Percentiles rank a stretch among this genome's conserved stretches.
These are phyloP conservation scores for Phytophthora idaei DNA, from an alignment of 352 stramenopile genomes.

Conservation along the genomic window DNA sequence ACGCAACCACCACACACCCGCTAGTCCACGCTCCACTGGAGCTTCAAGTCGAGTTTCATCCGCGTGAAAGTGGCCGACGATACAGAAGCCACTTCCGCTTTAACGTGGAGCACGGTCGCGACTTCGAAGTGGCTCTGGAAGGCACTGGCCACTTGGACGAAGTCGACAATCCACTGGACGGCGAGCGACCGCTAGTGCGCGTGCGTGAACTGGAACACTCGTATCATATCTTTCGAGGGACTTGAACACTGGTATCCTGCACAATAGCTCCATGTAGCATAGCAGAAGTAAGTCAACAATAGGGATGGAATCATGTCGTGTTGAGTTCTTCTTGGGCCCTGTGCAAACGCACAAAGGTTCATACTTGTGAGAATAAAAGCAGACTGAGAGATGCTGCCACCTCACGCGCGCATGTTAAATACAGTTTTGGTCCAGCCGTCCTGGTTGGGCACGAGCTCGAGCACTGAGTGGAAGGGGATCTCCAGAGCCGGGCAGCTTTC, in stretches of 20 bases:
- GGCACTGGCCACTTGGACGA: conserved; percentile 71
- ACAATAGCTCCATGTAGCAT: conserved; percentile 8
- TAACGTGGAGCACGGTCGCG: conserved; percentile 56
- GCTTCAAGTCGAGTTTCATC: conserved; percentile 59
- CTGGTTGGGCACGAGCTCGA: conserved; percentile 82
- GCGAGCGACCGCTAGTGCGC: conserved; percentile 52
- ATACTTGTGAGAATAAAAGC: conserved; percentile 29
- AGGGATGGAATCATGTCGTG: conserved; percentile 20
- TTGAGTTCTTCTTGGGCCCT: conserved; percentile 24
- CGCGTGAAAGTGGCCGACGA: conserved; percentile 33
- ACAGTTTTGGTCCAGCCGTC: conserved; percentile 86
- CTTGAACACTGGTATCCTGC: neutral
- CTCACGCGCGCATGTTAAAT: conserved; percentile 73
- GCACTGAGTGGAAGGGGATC: conserved; percentile 86
- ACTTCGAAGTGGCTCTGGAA: conserved; percentile 77
- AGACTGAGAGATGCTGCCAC: conserved; percentile 10
- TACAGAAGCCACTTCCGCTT: conserved; percentile 80
- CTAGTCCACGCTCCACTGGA: conserved; percentile 52
- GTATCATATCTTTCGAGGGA: conserved; percentile 56
- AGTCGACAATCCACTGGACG: conserved; percentile 43
- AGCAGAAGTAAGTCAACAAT: conserved; percentile 22
- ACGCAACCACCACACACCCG: conserved; percentile 25
- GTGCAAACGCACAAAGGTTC: conserved; percentile 11
- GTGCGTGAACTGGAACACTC: conserved; percentile 51
- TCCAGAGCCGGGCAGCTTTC: conserved; percentile 78